A percentile compares a stretch with the other conserved stretches of the same genome.
Conservation (phyloP, 257 asterid species). For the Cruciata laevipes region DNA sequence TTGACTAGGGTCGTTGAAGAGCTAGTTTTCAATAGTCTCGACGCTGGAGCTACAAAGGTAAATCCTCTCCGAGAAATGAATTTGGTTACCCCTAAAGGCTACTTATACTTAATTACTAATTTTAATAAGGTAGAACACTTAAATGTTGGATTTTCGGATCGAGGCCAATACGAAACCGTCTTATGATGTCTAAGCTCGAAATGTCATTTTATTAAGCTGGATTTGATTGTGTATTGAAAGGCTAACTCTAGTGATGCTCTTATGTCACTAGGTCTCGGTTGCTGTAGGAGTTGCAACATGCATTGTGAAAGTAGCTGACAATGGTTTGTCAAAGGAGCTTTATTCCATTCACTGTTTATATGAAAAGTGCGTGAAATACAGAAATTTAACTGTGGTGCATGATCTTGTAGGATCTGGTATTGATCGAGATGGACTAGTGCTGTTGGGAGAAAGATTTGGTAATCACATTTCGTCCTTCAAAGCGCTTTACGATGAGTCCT, state of each 20-base stretch:
- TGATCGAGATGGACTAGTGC: slow-evolving; percentile 68
- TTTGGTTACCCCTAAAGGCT: not conserved
- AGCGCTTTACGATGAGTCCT: not conserved
- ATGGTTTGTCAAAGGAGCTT: slow-evolving; percentile 36
- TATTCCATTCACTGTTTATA: not conserved
- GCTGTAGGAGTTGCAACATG: slow-evolving; percentile 58
- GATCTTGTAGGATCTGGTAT: slow-evolving; percentile 64
- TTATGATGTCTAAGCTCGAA: not conserved
- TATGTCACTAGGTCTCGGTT: slow-evolving; percentile 51
- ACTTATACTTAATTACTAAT: too few relatives aligned
- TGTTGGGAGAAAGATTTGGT: slow-evolving; percentile 83
- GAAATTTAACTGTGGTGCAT: not conserved
- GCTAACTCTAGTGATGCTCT: not conserved
- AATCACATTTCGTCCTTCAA: slow-evolving; percentile 12
- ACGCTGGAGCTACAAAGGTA: slow-evolving; percentile 88
- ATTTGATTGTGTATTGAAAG: not conserved
- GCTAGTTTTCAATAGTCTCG: slow-evolving; percentile 75
- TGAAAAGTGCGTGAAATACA: not conserved
- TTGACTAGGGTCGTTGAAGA: slow-evolving; percentile 81
- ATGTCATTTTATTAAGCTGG: not conserved
- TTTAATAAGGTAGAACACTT: not conserved
- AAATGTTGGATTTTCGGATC: not conserved
- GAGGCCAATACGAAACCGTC: not conserved
- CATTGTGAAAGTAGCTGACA: slow-evolving; percentile 67
- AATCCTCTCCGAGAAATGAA: not conserved